Percentiles rank a stretch among this genome's conserved stretches.
Conservation (phyloP, 805 yeast species). For the Monosporozyma siamensis region DNA sequence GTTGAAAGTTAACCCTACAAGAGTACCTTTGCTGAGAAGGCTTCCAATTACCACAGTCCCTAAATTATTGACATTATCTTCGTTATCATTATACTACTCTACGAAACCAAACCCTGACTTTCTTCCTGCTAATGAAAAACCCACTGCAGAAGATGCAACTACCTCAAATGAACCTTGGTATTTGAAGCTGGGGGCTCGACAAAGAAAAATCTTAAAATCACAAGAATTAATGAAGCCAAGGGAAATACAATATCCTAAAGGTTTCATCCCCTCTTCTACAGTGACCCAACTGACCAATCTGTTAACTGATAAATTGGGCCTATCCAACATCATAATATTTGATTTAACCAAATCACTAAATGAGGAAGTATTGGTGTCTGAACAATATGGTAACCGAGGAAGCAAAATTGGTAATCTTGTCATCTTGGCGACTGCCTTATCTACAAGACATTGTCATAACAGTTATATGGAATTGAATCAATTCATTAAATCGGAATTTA, state of each 20-base stretch:
- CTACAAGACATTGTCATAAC: slow-evolving; percentile 63
- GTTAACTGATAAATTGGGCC: slow-evolving; percentile 53
- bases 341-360: too few relatives aligned
- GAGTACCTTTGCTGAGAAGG: too few relatives aligned
- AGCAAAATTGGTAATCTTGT: slow-evolving; percentile 36
- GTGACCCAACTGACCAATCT: slow-evolving; percentile 30
- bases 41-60: too few relatives aligned
- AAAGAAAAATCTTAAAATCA: slow-evolving; percentile 8
- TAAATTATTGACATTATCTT: too few relatives aligned
- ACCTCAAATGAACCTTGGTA: slow-evolving; percentile 48
- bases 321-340: slow-evolving; percentile 51
- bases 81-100: too few relatives aligned
- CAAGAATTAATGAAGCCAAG: slow-evolving; percentile 13
- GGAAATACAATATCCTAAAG: slow-evolving; percentile 55
- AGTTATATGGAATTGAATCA: slow-evolving; percentile 54
- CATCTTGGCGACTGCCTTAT: slow-evolving; percentile 67
- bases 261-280: slow-evolving; percentile 40
- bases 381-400: too few relatives aligned
- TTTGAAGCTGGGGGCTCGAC: slow-evolving; percentile 31
- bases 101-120: too few relatives aligned
- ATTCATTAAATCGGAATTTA: slow-evolving; percentile 45
- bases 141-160: background rate
- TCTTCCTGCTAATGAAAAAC: too few relatives aligned
- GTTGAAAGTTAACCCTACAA: too few relatives aligned
- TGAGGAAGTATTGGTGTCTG: too few relatives aligned